These are phyloP conservation scores for Plantago major DNA, from an alignment of 257 asterid species.

Conservation along the genomic window DNA sequence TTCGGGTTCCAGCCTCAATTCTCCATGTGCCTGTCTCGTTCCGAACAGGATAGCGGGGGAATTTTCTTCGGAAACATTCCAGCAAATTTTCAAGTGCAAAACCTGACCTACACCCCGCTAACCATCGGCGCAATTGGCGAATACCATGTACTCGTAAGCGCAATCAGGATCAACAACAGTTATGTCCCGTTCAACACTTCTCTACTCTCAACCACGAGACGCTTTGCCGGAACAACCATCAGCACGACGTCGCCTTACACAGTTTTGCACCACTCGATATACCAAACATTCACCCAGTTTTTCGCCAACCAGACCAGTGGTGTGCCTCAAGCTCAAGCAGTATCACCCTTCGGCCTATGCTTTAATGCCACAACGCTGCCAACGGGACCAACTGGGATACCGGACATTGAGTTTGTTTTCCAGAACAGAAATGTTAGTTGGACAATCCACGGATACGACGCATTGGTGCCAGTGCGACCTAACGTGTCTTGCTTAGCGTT, in stretches of 20 bases:
- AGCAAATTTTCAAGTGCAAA: slow-evolving; percentile 3
- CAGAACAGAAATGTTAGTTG: slow-evolving; percentile 23
- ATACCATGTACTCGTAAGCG: slow-evolving; percentile 32
- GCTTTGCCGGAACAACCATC: slow-evolving; percentile 32
- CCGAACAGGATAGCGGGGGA: slow-evolving; percentile 23
- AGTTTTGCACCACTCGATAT: slow-evolving; percentile 29
- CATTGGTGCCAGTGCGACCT: slow-evolving; percentile 16
- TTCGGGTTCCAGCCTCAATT: slow-evolving; percentile 41
- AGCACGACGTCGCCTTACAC: slow-evolving; percentile 49
- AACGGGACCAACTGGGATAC: slow-evolving; percentile 20
- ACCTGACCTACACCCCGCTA: slow-evolving; percentile 32
- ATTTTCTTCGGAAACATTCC: slow-evolving; percentile 40
- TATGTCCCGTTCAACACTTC: slow-evolving; percentile 29
- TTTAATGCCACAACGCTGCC: slow-evolving; percentile 29
- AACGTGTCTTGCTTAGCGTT: slow-evolving; percentile 25
- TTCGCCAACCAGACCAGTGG: slow-evolving; percentile 24
- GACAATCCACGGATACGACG: slow-evolving; percentile 17
- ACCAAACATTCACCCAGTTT: slow-evolving; percentile 18
- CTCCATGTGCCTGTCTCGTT: slow-evolving; percentile 38
- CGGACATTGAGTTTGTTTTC: slow-evolving; percentile 36
- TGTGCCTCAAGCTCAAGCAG: slow-evolving; percentile 28
- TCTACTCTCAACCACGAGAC: slow-evolving; percentile 25
- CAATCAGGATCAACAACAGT: slow-evolving; percentile 31
- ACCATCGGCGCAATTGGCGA: slow-evolving; percentile 38
- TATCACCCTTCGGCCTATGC: slow-evolving; percentile 41